Evolutionary conservation across 2,329 filamentous ascomycete genomes (phyloP), one percentile per base, ranked within the genome.

Genomic region (Tolypocladium sp.): DNA sequence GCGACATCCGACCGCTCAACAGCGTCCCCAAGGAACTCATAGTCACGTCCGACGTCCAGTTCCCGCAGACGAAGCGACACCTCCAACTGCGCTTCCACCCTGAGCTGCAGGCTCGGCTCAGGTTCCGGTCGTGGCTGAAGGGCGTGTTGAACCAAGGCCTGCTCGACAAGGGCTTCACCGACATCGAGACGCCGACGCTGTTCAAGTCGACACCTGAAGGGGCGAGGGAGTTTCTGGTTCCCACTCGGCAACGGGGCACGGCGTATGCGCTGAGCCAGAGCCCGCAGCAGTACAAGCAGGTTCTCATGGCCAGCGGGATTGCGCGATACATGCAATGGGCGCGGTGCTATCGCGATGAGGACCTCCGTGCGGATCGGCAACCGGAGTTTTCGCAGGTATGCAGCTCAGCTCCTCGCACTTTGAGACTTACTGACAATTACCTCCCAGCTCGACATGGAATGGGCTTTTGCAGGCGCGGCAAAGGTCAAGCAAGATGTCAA

Each of bases 191-290:
- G 0, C 94, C 94, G 0, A 77, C 97, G 4, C 81, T 99, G 0
- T 99, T 99, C 82, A 99, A 97, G 73, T 97, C 94, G 0, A 99
- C 94, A 0, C 91, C 94, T 0, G 94, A 99, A 75, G 94, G 94
- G 0, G 95, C 94, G 1, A 82, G 93, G 55, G 94, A 99, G 71
- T 99, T 99, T 63, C 73, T 99, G 7, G 93, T 99, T 5, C 94
- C 94, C 0, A 96, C 92, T 1, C 81, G 94, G 35, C 83, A 81
- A 41, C 81, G 80, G 1, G 91, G 91, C 0, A 77, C 86, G 61
- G 92, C 91, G 4, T 99, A 97, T 72, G 94, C 94, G 10, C 78
- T 99, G 25, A 92, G 92, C 0, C 95, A 99, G 71, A 97, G 93
- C 64, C 94, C 94, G 0, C 94, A 99, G 72, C 94, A 99, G 72